These are phyloP conservation scores for Dendrobium huoshanense DNA, from an alignment of 106 monocot species.

Conservation along the genomic window DNA sequence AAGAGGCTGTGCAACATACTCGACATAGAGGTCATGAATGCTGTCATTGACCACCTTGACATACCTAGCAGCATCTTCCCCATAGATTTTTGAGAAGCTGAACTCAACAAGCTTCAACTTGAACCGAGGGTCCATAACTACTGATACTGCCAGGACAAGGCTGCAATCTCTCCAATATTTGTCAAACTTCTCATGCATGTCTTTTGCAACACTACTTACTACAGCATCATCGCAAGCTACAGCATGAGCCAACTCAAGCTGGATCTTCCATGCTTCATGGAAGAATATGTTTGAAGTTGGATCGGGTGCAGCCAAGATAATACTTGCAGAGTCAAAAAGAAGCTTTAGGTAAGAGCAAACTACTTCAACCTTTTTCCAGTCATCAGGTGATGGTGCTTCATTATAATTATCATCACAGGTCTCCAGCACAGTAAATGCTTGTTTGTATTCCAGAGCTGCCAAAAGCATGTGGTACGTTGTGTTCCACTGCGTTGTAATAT, in stretches of 20 bases:
- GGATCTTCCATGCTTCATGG: slow-evolving; percentile 91
- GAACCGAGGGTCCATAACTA: slow-evolving; percentile 98
- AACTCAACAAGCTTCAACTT: slow-evolving; percentile 96
- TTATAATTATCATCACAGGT: slow-evolving; percentile 79
- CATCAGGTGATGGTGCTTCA: slow-evolving; percentile 78
- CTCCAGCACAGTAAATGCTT: slow-evolving; percentile 68
- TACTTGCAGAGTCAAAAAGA: slow-evolving; percentile 71
- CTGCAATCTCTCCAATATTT: slow-evolving; percentile 93
- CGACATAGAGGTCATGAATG: slow-evolving; percentile 68
- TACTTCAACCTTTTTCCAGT: slow-evolving; percentile 87
- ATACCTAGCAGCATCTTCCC: slow-evolving; percentile 65
- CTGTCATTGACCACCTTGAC: slow-evolving; percentile 61
- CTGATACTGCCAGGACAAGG: slow-evolving; percentile 76
- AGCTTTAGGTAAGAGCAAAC: slow-evolving; percentile 65
- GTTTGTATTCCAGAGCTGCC: slow-evolving; percentile 69
- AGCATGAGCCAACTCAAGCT: slow-evolving; percentile 53
- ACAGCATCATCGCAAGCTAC: slow-evolving; percentile 34
- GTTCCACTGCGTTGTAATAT: slow-evolving; percentile 74
- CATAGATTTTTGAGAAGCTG: slow-evolving; percentile 80
- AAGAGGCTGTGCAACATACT: slow-evolving; percentile 58
- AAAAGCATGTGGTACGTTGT: slow-evolving; percentile 86
- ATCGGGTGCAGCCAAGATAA: slow-evolving; percentile 34
- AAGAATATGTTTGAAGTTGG: slow-evolving; percentile 85
- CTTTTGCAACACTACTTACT: slow-evolving; percentile 42
- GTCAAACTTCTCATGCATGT: slow-evolving; percentile 91